Base-by-base conservation (phyloP, 441 rosid species). In the Eutrema salsugineum region DNA sequence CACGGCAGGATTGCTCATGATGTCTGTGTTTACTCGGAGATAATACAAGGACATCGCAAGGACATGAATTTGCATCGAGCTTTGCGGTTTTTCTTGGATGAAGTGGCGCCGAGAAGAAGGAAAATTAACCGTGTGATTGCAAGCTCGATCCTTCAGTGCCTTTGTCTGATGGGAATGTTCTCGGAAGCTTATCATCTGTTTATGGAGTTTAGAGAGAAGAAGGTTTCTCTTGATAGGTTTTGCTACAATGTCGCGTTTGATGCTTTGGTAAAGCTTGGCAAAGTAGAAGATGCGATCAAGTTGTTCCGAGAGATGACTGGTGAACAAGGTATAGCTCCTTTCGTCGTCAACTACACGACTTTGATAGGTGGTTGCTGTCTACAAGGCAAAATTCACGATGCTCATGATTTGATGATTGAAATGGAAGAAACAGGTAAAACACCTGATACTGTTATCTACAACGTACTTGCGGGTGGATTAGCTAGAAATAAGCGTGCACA, bases 181-280 rank as follows among this genome's bases (percentile, higher is more conserved):
- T 63, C 50, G 1, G 78, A 82, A 72, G 88, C 79, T 22, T 71
- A 70, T 38, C 33, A 78, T 69, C 56, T 38, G 53, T 89, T 93
- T 63, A 54, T 67, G 43, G 62, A 71, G 60, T 82, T 79, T 40
- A 79, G 78, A 73, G 51, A 59, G 43, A 19, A 8, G 55, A 82
- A 84, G 8, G 46, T 87, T 56, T 81, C 75, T 66, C 80, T 89
- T 58, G 97, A 88, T 66, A 75, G 73, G 67, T 81, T 78, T 71
- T 83, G 82, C 46, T 86, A 91, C 70, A 84, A 83, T 68, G 72
- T 83, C 10, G 84, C 55, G 58, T 48, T 85, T 22, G 59, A 79
- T 78, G 93, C 93, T 54, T 79, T 89, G 67, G 87, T 90, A 80
- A 87, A 86, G 75, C 72, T 78, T 28, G 88, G 88, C n/a, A 72